These are phyloP conservation scores for Candida stauntonica DNA, from an alignment of 805 yeast genomes.

Conservation along the genomic window DNA sequence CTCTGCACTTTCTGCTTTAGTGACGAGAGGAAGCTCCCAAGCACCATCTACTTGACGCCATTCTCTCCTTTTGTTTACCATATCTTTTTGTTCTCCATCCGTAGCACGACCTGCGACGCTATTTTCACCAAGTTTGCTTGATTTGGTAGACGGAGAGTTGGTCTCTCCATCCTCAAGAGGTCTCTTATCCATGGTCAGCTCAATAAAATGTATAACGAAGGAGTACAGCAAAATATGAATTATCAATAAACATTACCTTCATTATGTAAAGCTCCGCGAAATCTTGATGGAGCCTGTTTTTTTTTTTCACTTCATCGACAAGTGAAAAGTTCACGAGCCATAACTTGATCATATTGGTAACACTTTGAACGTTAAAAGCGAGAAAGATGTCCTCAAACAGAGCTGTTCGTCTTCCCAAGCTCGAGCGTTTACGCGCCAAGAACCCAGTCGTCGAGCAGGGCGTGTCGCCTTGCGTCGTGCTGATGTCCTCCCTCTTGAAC, in stretches of 20 bases:
- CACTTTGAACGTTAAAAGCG: neutral
- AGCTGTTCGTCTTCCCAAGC: slow-evolving; percentile 58
- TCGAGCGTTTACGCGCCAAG: slow-evolving; percentile 68
- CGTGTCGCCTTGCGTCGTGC: slow-evolving; percentile 69
- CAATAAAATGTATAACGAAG: no score
- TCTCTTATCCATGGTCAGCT: no score
- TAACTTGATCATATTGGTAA: no score
- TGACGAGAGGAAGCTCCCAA: slow-evolving; percentile 33
- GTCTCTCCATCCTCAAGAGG: neutral
- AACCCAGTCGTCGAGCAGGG: slow-evolving; percentile 53
- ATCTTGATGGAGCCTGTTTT: neutral
- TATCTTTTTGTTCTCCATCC: neutral
- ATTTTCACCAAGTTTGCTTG: neutral
- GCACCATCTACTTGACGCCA: slow-evolving; percentile 28
- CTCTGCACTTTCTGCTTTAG: slow-evolving; percentile 40
- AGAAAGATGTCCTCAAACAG: slow-evolving; percentile 34
- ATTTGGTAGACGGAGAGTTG: neutral
- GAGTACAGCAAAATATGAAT: no score
- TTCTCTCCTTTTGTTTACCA: neutral
- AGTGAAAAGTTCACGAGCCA: slow-evolving; percentile 3
- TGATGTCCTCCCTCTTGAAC: slow-evolving; percentile 80
- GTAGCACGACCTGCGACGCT: neutral
- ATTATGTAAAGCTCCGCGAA: neutral
- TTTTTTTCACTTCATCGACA: neutral
- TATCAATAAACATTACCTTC: no score